A percentile compares a stretch with the other conserved stretches of the same genome.
These are phyloP conservation scores for Moesziomyces antarcticus DNA, from an alignment of 1,284 basidiomycete species.

Conservation along the genomic window DNA sequence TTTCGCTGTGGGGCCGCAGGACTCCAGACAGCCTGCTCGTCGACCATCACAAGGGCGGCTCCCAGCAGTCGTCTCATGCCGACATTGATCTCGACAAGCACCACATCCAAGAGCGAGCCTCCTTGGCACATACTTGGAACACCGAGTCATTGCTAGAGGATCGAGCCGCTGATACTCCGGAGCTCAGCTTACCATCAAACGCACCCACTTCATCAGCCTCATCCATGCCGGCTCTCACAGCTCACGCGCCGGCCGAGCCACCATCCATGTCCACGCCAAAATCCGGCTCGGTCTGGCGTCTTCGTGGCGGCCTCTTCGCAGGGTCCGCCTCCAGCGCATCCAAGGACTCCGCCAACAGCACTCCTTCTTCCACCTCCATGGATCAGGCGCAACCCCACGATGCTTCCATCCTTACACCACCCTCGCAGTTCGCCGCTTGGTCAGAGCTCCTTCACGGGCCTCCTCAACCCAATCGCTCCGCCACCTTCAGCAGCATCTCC, in stretches of 20 bases:
- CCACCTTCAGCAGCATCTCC: constrained; percentile 43
- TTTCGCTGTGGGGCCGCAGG: constrained; percentile 28
- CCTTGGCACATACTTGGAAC: too few species aligned
- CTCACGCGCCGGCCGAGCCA: constrained; percentile 3
- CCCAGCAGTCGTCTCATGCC: not conserved
- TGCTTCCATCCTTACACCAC: constrained; percentile 2
- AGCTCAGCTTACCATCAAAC: not conserved
- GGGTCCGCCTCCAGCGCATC: not conserved
- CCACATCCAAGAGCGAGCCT: constrained; percentile 2
- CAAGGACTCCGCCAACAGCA: not conserved
- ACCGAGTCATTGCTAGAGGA: too few species aligned
- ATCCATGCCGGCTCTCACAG: constrained; percentile 18
- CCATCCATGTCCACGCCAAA: constrained; percentile 7
- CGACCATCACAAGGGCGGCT: constrained; percentile 4
- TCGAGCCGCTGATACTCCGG: too few species aligned
- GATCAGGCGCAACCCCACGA: constrained; percentile 1
- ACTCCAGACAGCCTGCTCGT: constrained; percentile 15
- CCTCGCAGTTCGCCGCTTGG: constrained; percentile 39
- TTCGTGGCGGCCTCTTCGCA: constrained; percentile 20
- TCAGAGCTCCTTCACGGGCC: constrained; percentile 25
- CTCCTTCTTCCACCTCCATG: constrained; percentile 6
- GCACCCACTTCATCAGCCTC: not conserved
- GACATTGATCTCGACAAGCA: constrained; percentile 15
- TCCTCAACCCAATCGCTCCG: constrained; percentile 22
- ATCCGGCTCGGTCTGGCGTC: constrained; percentile 13